Evolutionary conservation across 805 yeast species (phyloP).

Genomic region (Nakazawaea wyomingensis): DNA sequence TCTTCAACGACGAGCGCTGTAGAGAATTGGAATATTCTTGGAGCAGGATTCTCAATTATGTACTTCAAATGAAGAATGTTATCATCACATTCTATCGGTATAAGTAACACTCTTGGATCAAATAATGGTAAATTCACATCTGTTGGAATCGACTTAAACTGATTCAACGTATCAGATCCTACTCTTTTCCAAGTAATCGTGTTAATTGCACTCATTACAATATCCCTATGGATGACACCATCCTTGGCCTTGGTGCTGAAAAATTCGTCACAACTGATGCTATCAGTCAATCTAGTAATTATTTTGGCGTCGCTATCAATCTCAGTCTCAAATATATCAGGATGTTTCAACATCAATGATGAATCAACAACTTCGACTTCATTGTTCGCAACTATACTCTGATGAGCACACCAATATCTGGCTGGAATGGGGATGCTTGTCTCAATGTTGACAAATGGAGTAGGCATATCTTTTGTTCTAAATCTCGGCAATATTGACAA

Average conservation of each 20-base stretch:
- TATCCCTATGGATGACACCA: conserved; percentile 35
- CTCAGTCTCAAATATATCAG: conserved; percentile 29
- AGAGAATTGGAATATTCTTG: conserved; percentile 57
- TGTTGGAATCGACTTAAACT: conserved; percentile 35
- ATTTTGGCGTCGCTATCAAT: conserved; percentile 12
- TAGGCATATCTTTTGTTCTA: conserved; percentile 24
- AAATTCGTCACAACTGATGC: conserved; percentile 15
- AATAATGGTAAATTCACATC: conserved; percentile 54
- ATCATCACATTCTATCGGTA: conserved; percentile 20
- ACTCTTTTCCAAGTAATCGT: conserved; percentile 31
- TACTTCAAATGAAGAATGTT: conserved; percentile 33
- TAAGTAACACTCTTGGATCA: conserved; percentile 64
- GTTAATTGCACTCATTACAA: conserved; percentile 24
- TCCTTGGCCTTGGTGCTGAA: conserved; percentile 34
- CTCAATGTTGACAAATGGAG: conserved; percentile 17
- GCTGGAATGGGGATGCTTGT: conserved; percentile 24
- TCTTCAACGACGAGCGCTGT: conserved; percentile 20
- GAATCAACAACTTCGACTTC: conserved; percentile 30
- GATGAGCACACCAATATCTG: conserved; percentile 31
- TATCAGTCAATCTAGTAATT: not conserved
- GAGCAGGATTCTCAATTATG: conserved; percentile 70
- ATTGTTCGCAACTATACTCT: conserved; percentile 25
- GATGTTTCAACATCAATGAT: conserved; percentile 26
- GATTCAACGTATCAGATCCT: conserved; percentile 20
- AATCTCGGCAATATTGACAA: conserved; percentile 29